These are phyloP conservation scores for Talaromyces nanjingensis DNA, from an alignment of 495 filamentous ascomycete genomes.

Conservation along the genomic window DNA sequence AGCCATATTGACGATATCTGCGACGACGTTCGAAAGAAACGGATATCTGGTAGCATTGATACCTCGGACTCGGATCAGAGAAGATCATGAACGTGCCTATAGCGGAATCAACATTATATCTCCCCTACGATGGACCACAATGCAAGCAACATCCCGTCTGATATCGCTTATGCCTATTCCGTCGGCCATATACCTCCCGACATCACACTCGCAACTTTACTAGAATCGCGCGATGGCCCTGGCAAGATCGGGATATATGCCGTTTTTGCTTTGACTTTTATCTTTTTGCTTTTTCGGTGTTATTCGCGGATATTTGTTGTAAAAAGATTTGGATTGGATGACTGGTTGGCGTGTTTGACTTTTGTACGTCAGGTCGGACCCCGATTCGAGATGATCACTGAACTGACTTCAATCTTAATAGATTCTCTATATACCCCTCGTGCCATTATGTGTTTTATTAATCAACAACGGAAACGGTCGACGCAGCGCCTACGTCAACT, in stretches of 20 bases:
- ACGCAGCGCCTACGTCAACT: constrained; percentile 3
- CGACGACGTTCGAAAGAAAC: background rate
- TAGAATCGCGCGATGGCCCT: constrained; percentile 5
- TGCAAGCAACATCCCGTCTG: constrained; percentile 1
- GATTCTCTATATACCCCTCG: constrained; percentile 5
- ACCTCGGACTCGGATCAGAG: background rate
- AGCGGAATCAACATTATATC: background rate
- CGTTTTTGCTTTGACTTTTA: background rate
- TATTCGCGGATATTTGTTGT: constrained; percentile 7
- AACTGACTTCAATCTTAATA: background rate
- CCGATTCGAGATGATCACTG: background rate
- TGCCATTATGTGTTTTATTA: background rate
- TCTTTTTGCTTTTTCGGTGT: constrained; percentile 3
- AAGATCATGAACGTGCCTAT: background rate
- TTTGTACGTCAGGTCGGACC: background rate
- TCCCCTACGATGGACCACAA: background rate
- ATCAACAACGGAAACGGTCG: constrained; percentile 7
- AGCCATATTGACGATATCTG: background rate
- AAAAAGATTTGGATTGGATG: constrained; percentile 1
- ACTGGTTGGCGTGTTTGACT: constrained; percentile 7
- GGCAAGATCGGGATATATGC: constrained; percentile 3
- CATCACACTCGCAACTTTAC: background rate
- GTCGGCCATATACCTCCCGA: constrained; percentile 4
- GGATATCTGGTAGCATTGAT: background rate
- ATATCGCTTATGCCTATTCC: constrained; percentile 2